Base-by-base conservation (phyloP, 2,329 filamentous ascomycete species). In the Apiospora hydei region DNA sequence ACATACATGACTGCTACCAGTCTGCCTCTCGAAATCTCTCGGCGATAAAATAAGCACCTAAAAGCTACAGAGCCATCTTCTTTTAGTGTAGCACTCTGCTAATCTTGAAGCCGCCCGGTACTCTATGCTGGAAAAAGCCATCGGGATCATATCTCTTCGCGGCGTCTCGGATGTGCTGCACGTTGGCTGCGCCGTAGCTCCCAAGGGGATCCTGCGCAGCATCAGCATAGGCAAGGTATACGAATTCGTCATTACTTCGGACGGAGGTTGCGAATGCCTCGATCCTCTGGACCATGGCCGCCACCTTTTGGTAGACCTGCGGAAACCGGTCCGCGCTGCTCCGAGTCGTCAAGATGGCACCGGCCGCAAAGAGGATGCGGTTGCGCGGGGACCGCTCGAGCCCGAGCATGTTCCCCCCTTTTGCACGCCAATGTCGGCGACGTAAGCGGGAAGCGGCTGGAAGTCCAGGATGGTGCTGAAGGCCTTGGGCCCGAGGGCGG, bases 61-160 rank as follows among this genome's bases (percentile, higher is more conserved):
- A 30, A 24, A 67, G 64, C 38, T 16, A 44, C 18, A 44, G 5
- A 44, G 61, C 34, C 18, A 24, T n/a, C 34, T 67, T 67, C 26
- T 30, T 30, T 30, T 10, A 16, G 1, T 44, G 4, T n/a, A n/a
- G n/a, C 4, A 38, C 43, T 16, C 69, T 72, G 47, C 74, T 74
- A 61, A 83, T 76, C 78, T 83, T 84, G 70, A 83, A 84, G 13
- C 82, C 82, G 34, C 82, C 82, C 3, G 79, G 81, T 74, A 82
- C 79, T 57, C 80, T 70, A 11, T 71, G 78, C 77, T 84, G 82
- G 70, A 83, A 84, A 14, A 83, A 76, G 8, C 77, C 77, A 1
- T 76, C 47, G 1, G 81, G 81, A 72, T 84, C 83, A 72, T 82
- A 84, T 72, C 80, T 81, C 68, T 76, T 66, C 16, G 81, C 79